These are phyloP conservation scores for Dillenia suffruticosa DNA, from an alignment of 164 flowering plant species.

Conservation along the genomic window DNA sequence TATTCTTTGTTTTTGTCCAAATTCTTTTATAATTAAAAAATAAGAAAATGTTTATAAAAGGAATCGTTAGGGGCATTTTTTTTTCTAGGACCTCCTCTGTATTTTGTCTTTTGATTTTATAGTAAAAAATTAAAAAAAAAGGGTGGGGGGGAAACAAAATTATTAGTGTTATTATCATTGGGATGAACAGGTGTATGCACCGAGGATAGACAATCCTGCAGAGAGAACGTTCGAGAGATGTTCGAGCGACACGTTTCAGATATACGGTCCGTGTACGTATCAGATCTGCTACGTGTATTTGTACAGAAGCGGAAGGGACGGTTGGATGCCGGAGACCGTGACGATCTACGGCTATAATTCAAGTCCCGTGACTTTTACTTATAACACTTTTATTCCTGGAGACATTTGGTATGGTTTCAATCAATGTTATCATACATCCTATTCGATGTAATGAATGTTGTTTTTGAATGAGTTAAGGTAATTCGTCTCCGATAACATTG, in stretches of 20 bases:
- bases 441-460: too few relatives aligned
- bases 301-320: slow-evolving; percentile 55
- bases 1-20: too few relatives aligned
- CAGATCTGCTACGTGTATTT: slow-evolving; percentile 57
- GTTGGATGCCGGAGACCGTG: slow-evolving; percentile 63
- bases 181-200: slow-evolving; percentile 36
- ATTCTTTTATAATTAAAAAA: too few relatives aligned
- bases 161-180: too few relatives aligned
- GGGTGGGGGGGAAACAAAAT: too few relatives aligned
- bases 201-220: slow-evolving; percentile 43
- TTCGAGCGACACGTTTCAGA: slow-evolving; percentile 34
- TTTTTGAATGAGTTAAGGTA: too few relatives aligned
- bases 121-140: neutral
- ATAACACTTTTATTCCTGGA: slow-evolving; percentile 41
- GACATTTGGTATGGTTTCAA: slow-evolving; percentile 65
- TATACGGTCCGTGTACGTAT: slow-evolving; percentile 40
- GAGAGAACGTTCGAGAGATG: slow-evolving; percentile 44
- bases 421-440: slow-evolving; percentile 23
- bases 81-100: too few relatives aligned
- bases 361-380: slow-evolving; percentile 32
- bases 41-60: too few relatives aligned
- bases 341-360: slow-evolving; percentile 27
- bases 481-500: too few relatives aligned
- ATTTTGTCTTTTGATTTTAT: too few relatives aligned
- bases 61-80: too few relatives aligned